These are phyloP conservation scores for Kernera saxatilis DNA, from an alignment of 345 rosid genomes.

Conservation along the genomic window DNA sequence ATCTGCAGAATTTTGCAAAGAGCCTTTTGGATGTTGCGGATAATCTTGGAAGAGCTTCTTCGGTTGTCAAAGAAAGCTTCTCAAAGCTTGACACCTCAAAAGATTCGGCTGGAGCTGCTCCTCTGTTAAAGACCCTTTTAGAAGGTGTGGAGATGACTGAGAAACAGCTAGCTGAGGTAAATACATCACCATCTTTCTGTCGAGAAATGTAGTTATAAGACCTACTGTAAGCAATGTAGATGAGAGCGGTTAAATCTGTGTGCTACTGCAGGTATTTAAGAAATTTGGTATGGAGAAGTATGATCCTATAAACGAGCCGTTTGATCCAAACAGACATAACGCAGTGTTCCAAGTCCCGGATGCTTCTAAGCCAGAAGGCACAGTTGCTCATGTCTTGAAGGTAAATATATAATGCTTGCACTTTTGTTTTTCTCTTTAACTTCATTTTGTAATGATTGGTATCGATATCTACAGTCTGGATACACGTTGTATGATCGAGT, in stretches of 20 bases:
- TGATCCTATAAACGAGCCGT: conserved; percentile 73
- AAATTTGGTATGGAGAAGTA: conserved; percentile 70
- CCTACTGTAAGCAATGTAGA: neutral
- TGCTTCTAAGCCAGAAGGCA: conserved; percentile 78
- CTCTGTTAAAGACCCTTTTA: conserved; percentile 68
- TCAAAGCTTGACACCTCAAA: conserved; percentile 59
- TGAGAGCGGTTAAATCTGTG: neutral
- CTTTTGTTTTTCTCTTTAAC: neutral
- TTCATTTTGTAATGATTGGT: neutral
- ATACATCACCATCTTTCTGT: neutral
- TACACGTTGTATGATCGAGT: conserved; percentile 72
- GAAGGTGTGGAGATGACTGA: conserved; percentile 99
- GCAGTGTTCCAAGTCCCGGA: conserved; percentile 79
- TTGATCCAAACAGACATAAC: conserved; percentile 87
- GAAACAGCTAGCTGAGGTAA: conserved; percentile 80
- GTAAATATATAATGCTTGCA: conserved; percentile 26
- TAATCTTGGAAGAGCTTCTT: conserved; percentile 92
- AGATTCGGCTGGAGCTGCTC: conserved; percentile 52
- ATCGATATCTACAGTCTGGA: conserved; percentile 51
- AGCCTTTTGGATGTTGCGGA: conserved; percentile 82
- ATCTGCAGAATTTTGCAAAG: conserved; percentile 72
- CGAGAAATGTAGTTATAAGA: neutral
- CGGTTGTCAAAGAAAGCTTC: conserved; percentile 73
- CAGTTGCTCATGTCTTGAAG: conserved; percentile 80
- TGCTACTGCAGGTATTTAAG: conserved; percentile 53